Base-by-base conservation (phyloP, 768 basidiomycete species). In the Hericium coralloides region DNA sequence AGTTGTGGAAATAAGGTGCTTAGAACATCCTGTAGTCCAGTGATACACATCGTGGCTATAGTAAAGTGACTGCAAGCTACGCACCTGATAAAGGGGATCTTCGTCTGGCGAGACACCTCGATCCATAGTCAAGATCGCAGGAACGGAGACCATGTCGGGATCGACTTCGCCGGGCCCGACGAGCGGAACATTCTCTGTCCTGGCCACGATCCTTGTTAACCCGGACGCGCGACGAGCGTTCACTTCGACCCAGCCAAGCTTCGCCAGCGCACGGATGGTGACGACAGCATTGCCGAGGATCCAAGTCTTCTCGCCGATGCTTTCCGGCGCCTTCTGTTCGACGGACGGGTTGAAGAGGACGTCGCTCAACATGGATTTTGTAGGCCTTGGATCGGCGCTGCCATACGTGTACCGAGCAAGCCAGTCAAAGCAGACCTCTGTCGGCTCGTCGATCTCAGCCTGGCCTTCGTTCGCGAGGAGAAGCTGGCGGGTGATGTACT, bases 351-450 rank as follows among this genome's bases (percentile, higher is more conserved):
- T 82, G 79, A 87, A 85, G 52, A 95, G 77, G 53, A 94, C 82
- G 38, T 94, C 88, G 59, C 79, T 82, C 55, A 98, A 78, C 52
- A 86, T 76, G 1, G 91, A 92, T 36, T 77, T 79, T 1, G 92
- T 82, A 2, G 95, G 92, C 15, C 89, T 82, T 1, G 95, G 95
- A 66, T 97, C 94, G 15, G 93, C 92, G 64, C 88, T 93, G 14
- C 87, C 92, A 64, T 95, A 98, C 0, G 95, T 88, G 67, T 97
- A 97, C 17, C 97, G 79, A 10, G 92, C 88, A 17, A 99, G 78
- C 93, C 95, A 98, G 68, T 99, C 97, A 66, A 98, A 95, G 70
- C 92, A 95, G 38, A 98, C 95, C 67, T 98, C 92, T 0, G 94
- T 91, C 25, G 87, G 85, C 58, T 90, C 92, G 68, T 98, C 97